Base-by-base conservation (phyloP, 495 filamentous ascomycete species). In the Monascus purpureus region DNA sequence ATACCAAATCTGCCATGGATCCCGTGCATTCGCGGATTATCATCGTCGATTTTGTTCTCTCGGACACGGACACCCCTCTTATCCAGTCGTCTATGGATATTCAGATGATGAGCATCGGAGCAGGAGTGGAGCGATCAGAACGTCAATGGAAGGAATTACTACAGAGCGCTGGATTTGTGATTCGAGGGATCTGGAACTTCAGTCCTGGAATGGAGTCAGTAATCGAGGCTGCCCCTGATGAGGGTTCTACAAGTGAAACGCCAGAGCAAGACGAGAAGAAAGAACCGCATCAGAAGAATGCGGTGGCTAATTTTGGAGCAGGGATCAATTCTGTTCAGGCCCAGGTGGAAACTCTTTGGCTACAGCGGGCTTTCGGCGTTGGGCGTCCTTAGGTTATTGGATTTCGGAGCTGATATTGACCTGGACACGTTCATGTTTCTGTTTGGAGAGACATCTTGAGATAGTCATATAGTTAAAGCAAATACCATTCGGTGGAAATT, bases 51-150 rank as follows among this genome's bases (percentile, higher is more conserved):
- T 52, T 50, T 32, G 56, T 62, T 1, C 44, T 62, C n/a, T 42
- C 58, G 0, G 50, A 62, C 26, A 53, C 43, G 4, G 28, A 52
- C 2, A 29, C 46, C 0, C 46, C 55, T 14, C 39, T 58, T 13
- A 36, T 57, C 27, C 50, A 57, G 28, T 45, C 53, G 1, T 52
- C 54, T 0, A 28, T 62, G n/a, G 58, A 62, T 37, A 59, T 62
- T 25, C 58, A 60, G 39, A 63, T 63, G 58, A 55, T 63, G 54
- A 57, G 53, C 26, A 55, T 63, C 25, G 54, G 55, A 4, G 46
- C 57, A 1, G 59, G 59, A 1, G 42, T 57, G 0, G 57, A 61
- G 36, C 41, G 57, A n/a, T 58, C 57, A 0, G 50, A 58, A 30
- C 25, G 37, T 1, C 52, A 61, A 25, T 63, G 59, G 59, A 39